A percentile compares a stretch with the other conserved stretches of the same genome.
These are phyloP conservation scores for Hyaloscypha hepaticicola DNA, from an alignment of 495 filamentous ascomycete species.

Conservation along the genomic window DNA sequence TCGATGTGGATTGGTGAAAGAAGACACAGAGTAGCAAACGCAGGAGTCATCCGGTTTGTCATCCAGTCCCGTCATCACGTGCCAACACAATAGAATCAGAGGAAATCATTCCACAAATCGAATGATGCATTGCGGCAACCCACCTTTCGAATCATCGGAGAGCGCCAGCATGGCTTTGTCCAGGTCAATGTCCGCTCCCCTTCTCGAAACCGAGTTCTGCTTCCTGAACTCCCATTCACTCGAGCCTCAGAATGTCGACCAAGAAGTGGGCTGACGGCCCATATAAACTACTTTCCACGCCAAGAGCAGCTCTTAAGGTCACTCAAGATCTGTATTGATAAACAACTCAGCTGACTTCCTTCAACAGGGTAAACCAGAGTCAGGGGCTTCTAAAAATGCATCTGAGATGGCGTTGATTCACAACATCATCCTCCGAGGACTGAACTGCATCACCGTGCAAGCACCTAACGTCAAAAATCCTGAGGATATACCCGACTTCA, in stretches of 20 bases:
- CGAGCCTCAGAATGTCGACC: neutral
- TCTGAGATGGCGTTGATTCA: slow-evolving; percentile 40
- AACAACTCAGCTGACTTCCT: neutral
- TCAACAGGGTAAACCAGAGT: neutral
- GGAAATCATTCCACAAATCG: slow-evolving; percentile 4
- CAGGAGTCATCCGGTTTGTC: neutral
- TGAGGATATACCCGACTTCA: slow-evolving; percentile 35
- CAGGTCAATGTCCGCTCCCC: neutral
- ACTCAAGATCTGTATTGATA: neutral
- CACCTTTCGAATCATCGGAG: neutral
- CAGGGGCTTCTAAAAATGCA: slow-evolving; percentile 10
- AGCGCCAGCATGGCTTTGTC: neutral
- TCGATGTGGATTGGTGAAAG: too few species aligned
- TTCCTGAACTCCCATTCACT: neutral
- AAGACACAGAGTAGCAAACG: neutral
- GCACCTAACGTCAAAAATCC: slow-evolving; percentile 36
- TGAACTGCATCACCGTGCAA: slow-evolving; percentile 49
- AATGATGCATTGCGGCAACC: neutral
- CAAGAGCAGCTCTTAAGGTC: neutral
- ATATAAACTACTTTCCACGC: neutral
- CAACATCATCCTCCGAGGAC: slow-evolving; percentile 47
- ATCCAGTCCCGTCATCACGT: neutral
- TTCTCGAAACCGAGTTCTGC: neutral
- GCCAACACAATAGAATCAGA: neutral
- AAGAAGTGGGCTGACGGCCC: slow-evolving; percentile 6